These are phyloP conservation scores for Chenopodium quinoa DNA, from an alignment of 148 eudicot species.

Conservation along the genomic window DNA sequence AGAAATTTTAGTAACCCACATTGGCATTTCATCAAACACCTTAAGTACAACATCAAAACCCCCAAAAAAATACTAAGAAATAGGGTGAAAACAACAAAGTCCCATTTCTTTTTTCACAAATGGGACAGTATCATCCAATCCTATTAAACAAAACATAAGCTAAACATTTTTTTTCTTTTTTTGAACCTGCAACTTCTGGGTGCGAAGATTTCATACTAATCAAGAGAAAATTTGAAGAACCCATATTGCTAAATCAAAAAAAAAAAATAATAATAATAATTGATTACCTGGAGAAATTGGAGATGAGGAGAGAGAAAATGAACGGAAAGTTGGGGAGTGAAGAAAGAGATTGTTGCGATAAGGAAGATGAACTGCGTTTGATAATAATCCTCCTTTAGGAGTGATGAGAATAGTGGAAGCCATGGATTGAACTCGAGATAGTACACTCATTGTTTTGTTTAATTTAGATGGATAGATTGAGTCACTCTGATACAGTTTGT, in stretches of 20 bases:
- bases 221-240: not conserved
- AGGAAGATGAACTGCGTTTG: not conserved
- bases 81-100: not conserved
- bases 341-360: not conserved
- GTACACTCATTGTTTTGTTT: slow-evolving; percentile 8
- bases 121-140: not conserved
- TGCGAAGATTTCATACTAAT: not conserved
- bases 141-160: not conserved
- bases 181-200: not conserved
- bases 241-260: not conserved
- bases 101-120: not conserved
- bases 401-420: slow-evolving; percentile 17
- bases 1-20: not conserved
- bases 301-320: slow-evolving; percentile 15
- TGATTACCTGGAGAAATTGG: slow-evolving; percentile 26
- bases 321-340: not conserved
- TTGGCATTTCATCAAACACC: slow-evolving; percentile 18
- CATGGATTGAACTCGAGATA: slow-evolving; percentile 22
- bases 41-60: not conserved
- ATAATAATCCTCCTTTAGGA: slow-evolving; percentile 4
- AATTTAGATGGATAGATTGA: not conserved
- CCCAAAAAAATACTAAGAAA: not conserved
- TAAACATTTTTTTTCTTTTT: no score
- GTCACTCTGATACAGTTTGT: not conserved
- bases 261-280: no score